Conservation (phyloP, 352 stramenopile genomes). For the Globisporangium viniferum region DNA sequence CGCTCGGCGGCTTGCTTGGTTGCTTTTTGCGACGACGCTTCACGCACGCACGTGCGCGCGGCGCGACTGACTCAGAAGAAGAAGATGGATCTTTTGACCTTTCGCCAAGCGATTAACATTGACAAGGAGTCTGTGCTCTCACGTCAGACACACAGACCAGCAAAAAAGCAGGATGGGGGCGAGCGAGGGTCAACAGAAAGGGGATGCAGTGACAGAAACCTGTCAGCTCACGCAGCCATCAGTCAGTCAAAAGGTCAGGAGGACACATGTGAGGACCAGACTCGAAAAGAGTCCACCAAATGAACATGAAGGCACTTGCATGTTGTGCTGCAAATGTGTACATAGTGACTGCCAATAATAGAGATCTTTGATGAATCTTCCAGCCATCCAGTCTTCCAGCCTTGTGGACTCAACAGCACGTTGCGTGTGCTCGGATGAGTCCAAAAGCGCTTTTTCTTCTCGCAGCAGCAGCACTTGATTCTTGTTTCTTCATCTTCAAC, state of each 20-base stretch:
- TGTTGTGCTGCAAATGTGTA: no score
- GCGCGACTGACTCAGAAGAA: background rate
- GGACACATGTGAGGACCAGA: background rate
- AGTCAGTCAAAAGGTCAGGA: background rate
- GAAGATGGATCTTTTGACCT: background rate
- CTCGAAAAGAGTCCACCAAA: background rate
- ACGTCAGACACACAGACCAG: background rate
- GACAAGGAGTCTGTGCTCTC: background rate
- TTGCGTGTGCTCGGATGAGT: background rate
- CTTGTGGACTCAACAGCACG: background rate
- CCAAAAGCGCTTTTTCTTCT: background rate
- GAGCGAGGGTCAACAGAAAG: background rate
- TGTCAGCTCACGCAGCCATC: background rate
- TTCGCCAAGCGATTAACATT: background rate
- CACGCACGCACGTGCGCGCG: no score
- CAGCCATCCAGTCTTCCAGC: no score
- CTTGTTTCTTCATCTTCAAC: slow-evolving; percentile 2
- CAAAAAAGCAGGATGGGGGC: background rate
- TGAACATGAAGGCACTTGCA: no score
- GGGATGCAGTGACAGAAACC: slow-evolving; percentile 1
- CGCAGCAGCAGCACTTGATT: background rate
- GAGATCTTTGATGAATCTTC: background rate
- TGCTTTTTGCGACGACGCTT: background rate
- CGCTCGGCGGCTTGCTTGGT: background rate
- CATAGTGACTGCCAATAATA: no score